Percentiles rank a stretch among this genome's conserved stretches.
Conservation (phyloP, 2,329 filamentous ascomycete genomes). For the Fragosphaeria purpurea region DNA sequence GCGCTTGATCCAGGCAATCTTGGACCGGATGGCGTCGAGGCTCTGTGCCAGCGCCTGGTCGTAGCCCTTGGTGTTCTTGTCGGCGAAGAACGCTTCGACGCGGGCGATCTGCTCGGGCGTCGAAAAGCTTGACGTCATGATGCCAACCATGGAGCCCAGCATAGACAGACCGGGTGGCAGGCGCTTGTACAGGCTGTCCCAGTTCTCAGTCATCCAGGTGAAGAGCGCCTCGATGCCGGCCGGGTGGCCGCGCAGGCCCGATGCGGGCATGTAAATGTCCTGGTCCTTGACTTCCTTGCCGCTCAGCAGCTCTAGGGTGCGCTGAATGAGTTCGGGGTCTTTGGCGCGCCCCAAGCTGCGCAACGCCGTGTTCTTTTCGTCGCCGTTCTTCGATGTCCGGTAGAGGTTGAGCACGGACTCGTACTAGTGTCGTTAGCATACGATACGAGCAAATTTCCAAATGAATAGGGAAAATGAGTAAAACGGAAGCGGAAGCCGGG, state of each 20-base stretch:
- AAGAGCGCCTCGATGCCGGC: constrained; percentile 74
- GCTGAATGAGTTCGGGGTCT: constrained; percentile 69
- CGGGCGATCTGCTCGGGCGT: constrained; percentile 63
- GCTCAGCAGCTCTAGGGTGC: constrained; percentile 65
- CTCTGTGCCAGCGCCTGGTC: constrained; percentile 86
- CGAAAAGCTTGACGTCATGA: constrained; percentile 74
- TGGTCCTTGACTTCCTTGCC: constrained; percentile 83
- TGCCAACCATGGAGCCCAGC: constrained; percentile 72
- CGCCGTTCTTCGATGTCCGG: constrained; percentile 62
- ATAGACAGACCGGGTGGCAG: constrained; percentile 81
- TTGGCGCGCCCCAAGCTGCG: constrained; percentile 72
- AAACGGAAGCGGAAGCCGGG: too few relatives aligned
- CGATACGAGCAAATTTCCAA: neutral
- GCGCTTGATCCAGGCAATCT: constrained; percentile 69
- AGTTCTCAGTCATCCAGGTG: constrained; percentile 76
- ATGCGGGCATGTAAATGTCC: constrained; percentile 83
- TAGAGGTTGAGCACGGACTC: constrained; percentile 67
- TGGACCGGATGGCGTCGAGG: constrained; percentile 73
- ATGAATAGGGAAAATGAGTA: too few relatives aligned
- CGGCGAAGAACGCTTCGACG: constrained; percentile 70
- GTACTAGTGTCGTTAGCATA: constrained; percentile 42
- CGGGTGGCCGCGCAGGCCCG: constrained; percentile 65
- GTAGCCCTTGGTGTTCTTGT: constrained; percentile 74
- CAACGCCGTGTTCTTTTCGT: constrained; percentile 87
- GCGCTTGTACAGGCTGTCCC: constrained; percentile 72